Percentiles rank a stretch among this genome's conserved stretches.
These are phyloP conservation scores for Fusarium fujikuroi DNA, from an alignment of 2,329 filamentous ascomycete genomes.

Conservation along the genomic window DNA sequence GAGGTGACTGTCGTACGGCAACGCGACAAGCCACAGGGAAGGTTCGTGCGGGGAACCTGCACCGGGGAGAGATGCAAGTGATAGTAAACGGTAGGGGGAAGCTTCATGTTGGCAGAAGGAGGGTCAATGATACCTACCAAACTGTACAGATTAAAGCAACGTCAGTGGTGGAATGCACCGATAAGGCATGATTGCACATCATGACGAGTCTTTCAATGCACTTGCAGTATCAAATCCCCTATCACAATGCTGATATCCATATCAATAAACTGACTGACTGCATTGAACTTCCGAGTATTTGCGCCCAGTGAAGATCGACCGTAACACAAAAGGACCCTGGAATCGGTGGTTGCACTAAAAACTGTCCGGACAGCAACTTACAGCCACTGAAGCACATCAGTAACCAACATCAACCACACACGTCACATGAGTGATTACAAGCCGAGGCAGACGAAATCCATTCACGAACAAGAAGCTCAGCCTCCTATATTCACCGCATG, in stretches of 20 bases:
- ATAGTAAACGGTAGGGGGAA: slow-evolving; percentile 4
- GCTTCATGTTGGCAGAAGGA: neutral
- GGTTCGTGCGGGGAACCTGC: slow-evolving; percentile 30
- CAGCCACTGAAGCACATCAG: neutral
- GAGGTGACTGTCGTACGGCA: slow-evolving; percentile 15
- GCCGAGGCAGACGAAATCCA: slow-evolving; percentile 10
- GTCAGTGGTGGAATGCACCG: neutral
- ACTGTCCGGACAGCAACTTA: neutral
- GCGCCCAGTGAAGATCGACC: slow-evolving; percentile 1
- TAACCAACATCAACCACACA: slow-evolving; percentile 3
- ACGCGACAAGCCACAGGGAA: slow-evolving; percentile 25
- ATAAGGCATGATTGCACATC: neutral
- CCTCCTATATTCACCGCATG: neutral
- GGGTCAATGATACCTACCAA: slow-evolving; percentile 2
- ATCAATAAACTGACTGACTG: neutral
- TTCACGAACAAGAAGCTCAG: neutral
- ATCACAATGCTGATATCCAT: neutral
- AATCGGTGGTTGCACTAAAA: slow-evolving; percentile 4
- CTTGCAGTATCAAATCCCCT: neutral
- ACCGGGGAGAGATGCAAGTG: slow-evolving; percentile 17
- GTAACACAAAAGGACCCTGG: slow-evolving; percentile 22
- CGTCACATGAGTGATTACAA: slow-evolving; percentile 15
- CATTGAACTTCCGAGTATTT: slow-evolving; percentile 11
- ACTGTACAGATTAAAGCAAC: neutral
- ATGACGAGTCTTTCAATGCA: neutral